These are phyloP conservation scores for Peltaster fructicola DNA, from an alignment of 2,329 filamentous ascomycete genomes.

Conservation along the genomic window DNA sequence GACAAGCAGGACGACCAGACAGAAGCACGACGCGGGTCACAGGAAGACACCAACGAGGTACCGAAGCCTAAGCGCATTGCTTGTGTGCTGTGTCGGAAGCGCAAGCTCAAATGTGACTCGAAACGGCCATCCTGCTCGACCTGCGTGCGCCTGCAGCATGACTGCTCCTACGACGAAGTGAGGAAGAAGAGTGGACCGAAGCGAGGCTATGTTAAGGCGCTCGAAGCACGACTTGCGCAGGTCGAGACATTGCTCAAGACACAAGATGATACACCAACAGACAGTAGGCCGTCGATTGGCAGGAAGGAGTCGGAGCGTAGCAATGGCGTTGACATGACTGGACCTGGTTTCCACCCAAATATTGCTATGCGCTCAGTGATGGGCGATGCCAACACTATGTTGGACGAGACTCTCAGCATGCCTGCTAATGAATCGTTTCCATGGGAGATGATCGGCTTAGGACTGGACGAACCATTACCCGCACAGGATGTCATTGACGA, in stretches of 20 bases:
- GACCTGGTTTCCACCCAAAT: too few relatives aligned
- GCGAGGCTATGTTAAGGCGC: constrained; percentile 80
- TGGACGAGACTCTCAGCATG: constrained; percentile 1
- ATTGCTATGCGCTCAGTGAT: too few relatives aligned
- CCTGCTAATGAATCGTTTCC: constrained; percentile 32
- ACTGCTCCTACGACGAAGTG: constrained; percentile 81
- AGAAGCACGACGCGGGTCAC: constrained; percentile 38
- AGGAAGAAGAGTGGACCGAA: constrained; percentile 90
- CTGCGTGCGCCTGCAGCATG: constrained; percentile 69
- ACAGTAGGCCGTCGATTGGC: constrained; percentile 2
- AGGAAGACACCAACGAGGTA: constrained; percentile 21
- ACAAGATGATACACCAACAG: constrained; percentile 27
- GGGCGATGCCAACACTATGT: too few relatives aligned
- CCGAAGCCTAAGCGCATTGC: constrained; percentile 63
- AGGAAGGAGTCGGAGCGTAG: too few relatives aligned
- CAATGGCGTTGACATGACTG: too few relatives aligned
- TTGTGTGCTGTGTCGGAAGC: constrained; percentile 81
- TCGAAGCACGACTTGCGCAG: constrained; percentile 74
- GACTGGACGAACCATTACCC: constrained; percentile 66
- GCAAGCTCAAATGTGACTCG: constrained; percentile 84
- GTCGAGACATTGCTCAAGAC: constrained; percentile 81
- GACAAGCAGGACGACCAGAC: constrained; percentile 23
- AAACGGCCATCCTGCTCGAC: constrained; percentile 71
- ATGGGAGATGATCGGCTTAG: constrained; percentile 75
- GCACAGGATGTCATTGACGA: constrained; percentile 69